Evolutionary conservation across 208 protist species (phyloP).

Genomic region (Novymonas esmeraldas): DNA sequence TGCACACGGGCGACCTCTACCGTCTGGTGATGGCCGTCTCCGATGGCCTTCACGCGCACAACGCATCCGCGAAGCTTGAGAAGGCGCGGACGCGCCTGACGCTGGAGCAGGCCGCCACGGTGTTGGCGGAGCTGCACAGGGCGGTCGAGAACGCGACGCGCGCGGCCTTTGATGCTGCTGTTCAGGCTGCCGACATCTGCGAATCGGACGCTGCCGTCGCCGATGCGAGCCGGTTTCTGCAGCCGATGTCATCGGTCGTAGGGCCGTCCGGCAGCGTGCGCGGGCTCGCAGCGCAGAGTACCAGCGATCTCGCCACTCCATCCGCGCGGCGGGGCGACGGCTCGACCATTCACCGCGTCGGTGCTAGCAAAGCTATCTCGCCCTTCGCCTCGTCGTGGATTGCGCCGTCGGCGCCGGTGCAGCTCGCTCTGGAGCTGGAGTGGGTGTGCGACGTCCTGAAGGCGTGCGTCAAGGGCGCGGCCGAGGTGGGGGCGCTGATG

Average conservation of each 20-base stretch:
- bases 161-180: conserved; percentile 35
- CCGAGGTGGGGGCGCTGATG: conserved; percentile 27
- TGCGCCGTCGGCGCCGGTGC: background rate
- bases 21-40: conserved; percentile 41
- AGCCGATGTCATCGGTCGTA: background rate
- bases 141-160: conserved; percentile 55
- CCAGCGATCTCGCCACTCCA: conserved; percentile 12
- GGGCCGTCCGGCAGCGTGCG: background rate
- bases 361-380: background rate
- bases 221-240: background rate
- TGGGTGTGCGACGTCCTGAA: conserved; percentile 73
- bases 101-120: conserved; percentile 37
- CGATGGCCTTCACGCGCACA: conserved; percentile 34
- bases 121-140: conserved; percentile 47
- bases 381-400: background rate
- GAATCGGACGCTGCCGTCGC: background rate
- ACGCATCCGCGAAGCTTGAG: conserved; percentile 50
- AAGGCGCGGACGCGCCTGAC: conserved; percentile 44
- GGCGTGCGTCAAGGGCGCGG: conserved; percentile 49
- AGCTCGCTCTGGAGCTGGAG: conserved; percentile 37
- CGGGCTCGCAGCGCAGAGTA: background rate
- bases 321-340: background rate
- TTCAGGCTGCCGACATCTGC: background rate
- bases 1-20: conserved; percentile 47
- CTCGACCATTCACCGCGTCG: background rate